Conservation (phyloP, 306 rosid genomes). For the Rosa lucieae region DNA sequence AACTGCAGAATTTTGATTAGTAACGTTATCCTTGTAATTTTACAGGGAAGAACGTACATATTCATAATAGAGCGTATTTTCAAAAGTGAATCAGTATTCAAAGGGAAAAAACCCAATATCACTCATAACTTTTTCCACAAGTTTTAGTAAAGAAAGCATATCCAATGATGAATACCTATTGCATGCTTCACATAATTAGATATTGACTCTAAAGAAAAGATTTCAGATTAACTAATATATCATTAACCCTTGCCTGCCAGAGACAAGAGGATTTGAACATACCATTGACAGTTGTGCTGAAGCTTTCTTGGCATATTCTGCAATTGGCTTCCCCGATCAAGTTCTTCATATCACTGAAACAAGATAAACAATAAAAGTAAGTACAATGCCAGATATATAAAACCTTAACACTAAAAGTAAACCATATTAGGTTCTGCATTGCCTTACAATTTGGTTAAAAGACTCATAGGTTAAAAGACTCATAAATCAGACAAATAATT, state of each 20-base stretch:
- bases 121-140: not conserved
- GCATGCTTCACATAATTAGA: not conserved
- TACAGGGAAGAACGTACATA: not conserved
- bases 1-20: not conserved
- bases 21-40: not conserved
- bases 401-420: not conserved
- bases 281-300: conserved; percentile 78
- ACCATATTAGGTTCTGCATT: not conserved
- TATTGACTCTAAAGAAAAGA: not conserved
- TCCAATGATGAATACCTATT: not conserved
- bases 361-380: conserved; percentile 24
- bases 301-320: conserved; percentile 81
- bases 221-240: not conserved
- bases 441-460: not conserved
- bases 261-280: not conserved
- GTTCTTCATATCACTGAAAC: conserved; percentile 81
- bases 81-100: not conserved
- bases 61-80: not conserved
- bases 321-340: conserved; percentile 85
- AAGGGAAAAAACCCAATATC: not conserved
- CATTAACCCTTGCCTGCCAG: not conserved
- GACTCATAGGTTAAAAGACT: too few relatives aligned
- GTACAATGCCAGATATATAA: not conserved
- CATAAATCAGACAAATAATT: not conserved
- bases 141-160: not conserved